Conservation (phyloP, 768 basidiomycete genomes). For the Termitomyces sp. region DNA sequence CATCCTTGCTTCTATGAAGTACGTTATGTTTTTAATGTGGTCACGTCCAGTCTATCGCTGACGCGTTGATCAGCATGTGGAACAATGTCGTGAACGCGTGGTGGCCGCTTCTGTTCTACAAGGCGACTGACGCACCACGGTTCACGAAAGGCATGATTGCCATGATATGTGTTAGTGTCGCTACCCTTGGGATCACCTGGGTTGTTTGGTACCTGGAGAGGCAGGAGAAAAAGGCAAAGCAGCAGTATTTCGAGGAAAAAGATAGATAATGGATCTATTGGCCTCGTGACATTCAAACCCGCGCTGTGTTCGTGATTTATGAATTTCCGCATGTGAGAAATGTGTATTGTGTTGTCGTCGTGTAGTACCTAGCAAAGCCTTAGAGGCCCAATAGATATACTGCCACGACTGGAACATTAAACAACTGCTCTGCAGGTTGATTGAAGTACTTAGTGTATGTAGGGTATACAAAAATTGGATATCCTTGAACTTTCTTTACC, state of each 20-base stretch:
- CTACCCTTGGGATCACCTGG: conserved; percentile 54
- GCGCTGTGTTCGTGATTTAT: not conserved
- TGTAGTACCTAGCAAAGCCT: not conserved
- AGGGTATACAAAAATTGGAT: not conserved
- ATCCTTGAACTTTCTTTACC: not conserved
- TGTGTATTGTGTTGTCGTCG: not conserved
- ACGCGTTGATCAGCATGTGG: conserved; percentile 48
- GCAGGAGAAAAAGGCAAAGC: conserved; percentile 20
- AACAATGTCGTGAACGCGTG: conserved; percentile 66
- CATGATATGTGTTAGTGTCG: conserved; percentile 55
- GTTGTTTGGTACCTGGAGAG: conserved; percentile 54
- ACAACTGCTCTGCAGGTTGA: not conserved
- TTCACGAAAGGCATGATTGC: conserved; percentile 70
- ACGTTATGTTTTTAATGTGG: conserved; percentile 8
- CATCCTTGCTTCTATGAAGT: conserved; percentile 79
- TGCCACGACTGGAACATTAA: not conserved
- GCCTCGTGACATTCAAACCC: not conserved
- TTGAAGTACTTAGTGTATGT: not conserved
- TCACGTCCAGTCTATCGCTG: not conserved
- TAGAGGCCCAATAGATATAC: no score
- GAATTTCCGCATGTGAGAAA: not conserved
- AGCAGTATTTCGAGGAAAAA: not conserved
- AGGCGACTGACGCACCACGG: conserved; percentile 66
- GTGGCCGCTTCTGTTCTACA: conserved; percentile 72
- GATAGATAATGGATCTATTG: not conserved